Base-by-base conservation (phyloP, 2,329 filamentous ascomycete genomes). In the Mycocentrospora acerina region DNA sequence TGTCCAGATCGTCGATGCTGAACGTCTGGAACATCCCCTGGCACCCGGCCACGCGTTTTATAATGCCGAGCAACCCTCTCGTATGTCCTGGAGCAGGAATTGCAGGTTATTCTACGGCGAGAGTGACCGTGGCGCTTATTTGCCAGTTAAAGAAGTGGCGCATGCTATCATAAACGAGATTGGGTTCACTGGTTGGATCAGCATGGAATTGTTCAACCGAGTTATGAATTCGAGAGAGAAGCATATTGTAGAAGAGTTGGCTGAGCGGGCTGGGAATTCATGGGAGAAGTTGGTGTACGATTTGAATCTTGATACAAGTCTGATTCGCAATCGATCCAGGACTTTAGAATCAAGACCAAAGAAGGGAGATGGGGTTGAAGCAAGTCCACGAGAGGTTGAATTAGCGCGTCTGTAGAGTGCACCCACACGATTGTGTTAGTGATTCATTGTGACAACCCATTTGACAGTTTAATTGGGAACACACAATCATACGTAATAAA, bases 11-110 rank as follows among this genome's bases (percentile, higher is more conserved):
- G 86, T 86, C 4, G 86, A 91, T 55, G 87, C 81, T 1, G 84
- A 88, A 60, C 72, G 76, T 4, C 71, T 90, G 3, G 55, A 64
- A 0, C 54, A 68, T 9, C 85, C 86, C 0, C 64, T 90, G 7
- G 53, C 75, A 2, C 59, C 72, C 14, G 74, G 72, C 1, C 83
- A 88, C 58, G 60, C 70, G 5, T 85, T 79, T 54, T 77, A 84
- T 66, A 69, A 78, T 7, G 62, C 73, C 0, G 74, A 71, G 4
- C 83, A 86, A 62, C 77, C 76, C 12, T 59, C 78, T 2, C 70
- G 83, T 3, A 90, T 91, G 87, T 87, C 78, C 56, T 91, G 87
- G 87, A 87, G 80, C 25, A 70, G 87, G 13, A 90, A 90, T 59
- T 86, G 83, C 46, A 72, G 87, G 13, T 63, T 86, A 3, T 89